A percentile compares a stretch with the other conserved stretches of the same genome.
phyloP scores from a whole-genome alignment of 2,329 filamentous ascomycete species.

The Neofusicoccum sp. region DNA sequence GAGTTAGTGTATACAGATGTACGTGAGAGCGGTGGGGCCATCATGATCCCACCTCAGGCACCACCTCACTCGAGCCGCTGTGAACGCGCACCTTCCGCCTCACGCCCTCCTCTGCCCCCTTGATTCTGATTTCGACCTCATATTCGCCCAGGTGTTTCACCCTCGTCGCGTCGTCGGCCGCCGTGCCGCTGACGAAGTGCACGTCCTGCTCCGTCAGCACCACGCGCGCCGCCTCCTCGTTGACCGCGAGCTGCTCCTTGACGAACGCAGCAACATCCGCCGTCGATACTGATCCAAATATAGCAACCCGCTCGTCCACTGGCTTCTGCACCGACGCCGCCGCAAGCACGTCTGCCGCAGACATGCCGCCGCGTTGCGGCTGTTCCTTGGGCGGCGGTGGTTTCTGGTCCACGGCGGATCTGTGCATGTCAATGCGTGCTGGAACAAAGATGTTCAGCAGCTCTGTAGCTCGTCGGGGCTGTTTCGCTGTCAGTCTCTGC shows the following conservation, averaged over 20 bases:
- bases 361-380: conserved; percentile 2
- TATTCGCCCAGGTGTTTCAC: conserved; percentile 59
- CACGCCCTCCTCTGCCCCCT: conserved; percentile 37
- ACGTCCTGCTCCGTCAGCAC: conserved; percentile 55
- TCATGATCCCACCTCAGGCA: conserved; percentile 17
- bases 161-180: conserved; percentile 33
- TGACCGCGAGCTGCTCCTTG: conserved; percentile 51
- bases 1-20: conserved; percentile 1
- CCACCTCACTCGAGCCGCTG: neutral
- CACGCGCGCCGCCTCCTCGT: conserved; percentile 55
- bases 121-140: conserved; percentile 54
- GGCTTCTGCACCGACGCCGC: conserved; percentile 33
- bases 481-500: neutral
- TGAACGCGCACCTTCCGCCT: conserved; percentile 3
- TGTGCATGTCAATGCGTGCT: conserved; percentile 50
- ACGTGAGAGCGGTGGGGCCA: neutral
- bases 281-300: conserved; percentile 59
- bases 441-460: conserved; percentile 54
- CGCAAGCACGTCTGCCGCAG: conserved; percentile 38
- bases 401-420: conserved; percentile 39
- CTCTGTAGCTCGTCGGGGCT: conserved; percentile 49
- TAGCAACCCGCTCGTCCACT: conserved; percentile 35
- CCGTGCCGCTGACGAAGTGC: conserved; percentile 46
- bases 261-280: conserved; percentile 54
- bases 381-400: neutral